Conservation (phyloP, 805 yeast species). For the Tetrapisispora namnaoensis region DNA sequence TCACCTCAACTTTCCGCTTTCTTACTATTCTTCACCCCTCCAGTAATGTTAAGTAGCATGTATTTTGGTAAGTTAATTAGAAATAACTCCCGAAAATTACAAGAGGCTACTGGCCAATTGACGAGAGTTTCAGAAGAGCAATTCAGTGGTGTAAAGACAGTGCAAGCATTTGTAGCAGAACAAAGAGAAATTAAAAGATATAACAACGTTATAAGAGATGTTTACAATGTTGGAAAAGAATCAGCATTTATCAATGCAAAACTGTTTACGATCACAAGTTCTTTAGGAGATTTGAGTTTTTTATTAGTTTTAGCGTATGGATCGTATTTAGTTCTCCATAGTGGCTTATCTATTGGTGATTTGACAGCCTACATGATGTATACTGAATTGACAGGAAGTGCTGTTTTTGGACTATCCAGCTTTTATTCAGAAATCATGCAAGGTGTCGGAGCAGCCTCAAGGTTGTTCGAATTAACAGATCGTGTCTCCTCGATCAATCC, state of each 20-base stretch:
- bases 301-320: slow-evolving; percentile 72
- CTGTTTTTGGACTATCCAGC: slow-evolving; percentile 85
- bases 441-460: slow-evolving; percentile 92
- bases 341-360: slow-evolving; percentile 78
- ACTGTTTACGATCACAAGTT: slow-evolving; percentile 67
- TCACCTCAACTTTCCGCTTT: slow-evolving; percentile 72
- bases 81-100: slow-evolving; percentile 63
- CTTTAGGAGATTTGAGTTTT: slow-evolving; percentile 77
- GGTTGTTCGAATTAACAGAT: slow-evolving; percentile 81
- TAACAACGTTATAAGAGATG: slow-evolving; percentile 57
- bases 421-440: slow-evolving; percentile 95
- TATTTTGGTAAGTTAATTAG: slow-evolving; percentile 79
- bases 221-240: slow-evolving; percentile 57
- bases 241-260: slow-evolving; percentile 77
- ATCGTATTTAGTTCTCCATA: slow-evolving; percentile 65
- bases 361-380: slow-evolving; percentile 90
- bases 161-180: slow-evolving; percentile 89
- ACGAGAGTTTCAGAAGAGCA: slow-evolving; percentile 93
- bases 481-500: slow-evolving; percentile 62
- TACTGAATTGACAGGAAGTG: slow-evolving; percentile 86
- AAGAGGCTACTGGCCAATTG: slow-evolving; percentile 75
- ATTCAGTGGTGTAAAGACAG: slow-evolving; percentile 74
- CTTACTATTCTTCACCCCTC: slow-evolving; percentile 73
- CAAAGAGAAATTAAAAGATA: slow-evolving; percentile 66
- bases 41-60: slow-evolving; percentile 64